Conservation (phyloP, 2,329 filamentous ascomycete species). For the Hymenoscyphus fraxineus region DNA sequence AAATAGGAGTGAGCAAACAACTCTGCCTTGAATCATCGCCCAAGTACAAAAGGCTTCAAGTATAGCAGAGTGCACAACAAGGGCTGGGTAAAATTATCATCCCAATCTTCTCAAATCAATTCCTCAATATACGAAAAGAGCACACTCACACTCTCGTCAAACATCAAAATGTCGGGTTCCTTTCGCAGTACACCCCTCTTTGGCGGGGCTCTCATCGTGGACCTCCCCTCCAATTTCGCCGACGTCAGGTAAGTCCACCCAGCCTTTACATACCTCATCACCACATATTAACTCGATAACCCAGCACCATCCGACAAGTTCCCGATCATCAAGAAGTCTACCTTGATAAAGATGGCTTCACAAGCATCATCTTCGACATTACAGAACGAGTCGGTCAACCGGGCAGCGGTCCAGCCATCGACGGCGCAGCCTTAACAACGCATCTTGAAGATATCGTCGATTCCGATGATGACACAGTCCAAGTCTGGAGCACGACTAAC, state of each 20-base stretch:
- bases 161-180: conserved; percentile 42
- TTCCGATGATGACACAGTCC: conserved; percentile 58
- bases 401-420: conserved; percentile 53
- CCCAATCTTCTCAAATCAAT: background rate
- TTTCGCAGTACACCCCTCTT: conserved; percentile 62
- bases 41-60: conserved; percentile 1
- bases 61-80: background rate
- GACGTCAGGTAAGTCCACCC: conserved; percentile 62
- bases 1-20: background rate
- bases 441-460: conserved; percentile 68
- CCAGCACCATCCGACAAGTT: conserved; percentile 69
- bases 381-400: conserved; percentile 69
- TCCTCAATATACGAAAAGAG: background rate
- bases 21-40: conserved; percentile 5
- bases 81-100: background rate
- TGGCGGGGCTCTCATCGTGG: conserved; percentile 67
- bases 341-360: conserved; percentile 78
- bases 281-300: conserved; percentile 18
- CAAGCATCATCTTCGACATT: conserved; percentile 86
- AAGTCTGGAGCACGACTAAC: conserved; percentile 63
- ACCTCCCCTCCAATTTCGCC: conserved; percentile 64
- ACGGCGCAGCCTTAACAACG: conserved; percentile 66
- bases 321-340: conserved; percentile 91
- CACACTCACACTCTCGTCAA: background rate
- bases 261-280: conserved; percentile 10